A percentile compares a stretch with the other conserved stretches of the same genome.
Conservation (phyloP, 306 rosid species). For the Hippophae rhamnoides region DNA sequence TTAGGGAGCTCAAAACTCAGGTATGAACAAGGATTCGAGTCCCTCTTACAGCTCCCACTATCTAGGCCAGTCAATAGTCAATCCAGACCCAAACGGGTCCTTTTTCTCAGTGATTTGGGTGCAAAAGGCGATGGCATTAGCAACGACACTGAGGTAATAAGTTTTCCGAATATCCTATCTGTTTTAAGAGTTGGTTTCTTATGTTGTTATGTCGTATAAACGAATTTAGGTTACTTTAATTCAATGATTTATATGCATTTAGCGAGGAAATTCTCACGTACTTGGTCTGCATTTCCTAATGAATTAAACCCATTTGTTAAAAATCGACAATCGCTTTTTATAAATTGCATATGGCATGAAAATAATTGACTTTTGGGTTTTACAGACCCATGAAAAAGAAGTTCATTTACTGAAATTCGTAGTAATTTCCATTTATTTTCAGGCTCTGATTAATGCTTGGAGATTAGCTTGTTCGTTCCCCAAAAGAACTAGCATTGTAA, state of each 20-base stretch:
- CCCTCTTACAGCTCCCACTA: conserved; percentile 39
- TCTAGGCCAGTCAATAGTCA: conserved; percentile 23
- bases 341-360: background rate
- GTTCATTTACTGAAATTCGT: background rate
- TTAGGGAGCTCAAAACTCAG: conserved; percentile 21
- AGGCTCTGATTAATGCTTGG: conserved; percentile 74
- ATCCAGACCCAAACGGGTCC: conserved; percentile 33
- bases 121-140: conserved; percentile 68
- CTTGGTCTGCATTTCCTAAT: no score
- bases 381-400: background rate
- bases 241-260: no score
- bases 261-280: no score
- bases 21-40: conserved; percentile 26
- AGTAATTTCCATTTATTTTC: conserved; percentile 2
- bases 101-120: conserved; percentile 51
- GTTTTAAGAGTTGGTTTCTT: background rate
- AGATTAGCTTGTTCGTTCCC: conserved; percentile 50
- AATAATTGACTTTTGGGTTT: no score
- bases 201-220: background rate
- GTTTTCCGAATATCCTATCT: background rate
- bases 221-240: no score
- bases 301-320: no score
- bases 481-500: conserved; percentile 22
- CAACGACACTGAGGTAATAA: conserved; percentile 56
- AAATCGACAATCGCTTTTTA: no score